These are phyloP conservation scores for Hygrocybe punicea DNA, from an alignment of 768 basidiomycete species.

Conservation along the genomic window DNA sequence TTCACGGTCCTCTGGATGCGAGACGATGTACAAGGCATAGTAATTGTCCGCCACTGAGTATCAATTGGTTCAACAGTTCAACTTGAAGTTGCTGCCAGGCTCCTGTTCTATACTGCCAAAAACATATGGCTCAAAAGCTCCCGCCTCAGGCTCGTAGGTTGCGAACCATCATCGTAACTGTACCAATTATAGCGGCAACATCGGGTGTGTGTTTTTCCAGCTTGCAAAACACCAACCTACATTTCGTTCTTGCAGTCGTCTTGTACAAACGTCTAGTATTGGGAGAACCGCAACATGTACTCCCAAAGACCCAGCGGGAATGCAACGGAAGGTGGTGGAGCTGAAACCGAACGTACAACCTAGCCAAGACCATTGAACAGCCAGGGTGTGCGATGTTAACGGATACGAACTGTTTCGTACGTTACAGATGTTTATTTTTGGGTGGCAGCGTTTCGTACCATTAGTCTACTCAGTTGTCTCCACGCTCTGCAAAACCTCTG, in stretches of 20 bases:
- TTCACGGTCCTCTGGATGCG: too few species aligned
- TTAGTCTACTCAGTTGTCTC: conserved; percentile 16
- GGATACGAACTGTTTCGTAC: too few species aligned
- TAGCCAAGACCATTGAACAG: conserved; percentile 11
- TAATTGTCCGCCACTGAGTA: too few species aligned
- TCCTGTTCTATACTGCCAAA: too few species aligned
- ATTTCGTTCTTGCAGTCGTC: conserved; percentile 44
- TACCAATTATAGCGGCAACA: conserved; percentile 63
- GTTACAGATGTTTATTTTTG: too few species aligned
- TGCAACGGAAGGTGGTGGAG: conserved; percentile 6
- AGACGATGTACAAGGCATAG: too few species aligned
- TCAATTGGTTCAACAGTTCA: too few species aligned
- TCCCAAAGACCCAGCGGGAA: conserved; percentile 13
- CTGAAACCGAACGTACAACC: conserved; percentile 4
- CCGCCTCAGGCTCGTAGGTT: conserved; percentile 39
- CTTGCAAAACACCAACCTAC: not conserved
- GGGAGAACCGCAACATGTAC: conserved; percentile 16
- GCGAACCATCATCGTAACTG: conserved; percentile 55
- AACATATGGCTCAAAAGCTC: conserved; percentile 14
- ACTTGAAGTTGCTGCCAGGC: too few species aligned
- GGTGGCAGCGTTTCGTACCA: not conserved
- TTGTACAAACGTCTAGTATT: conserved; percentile 62
- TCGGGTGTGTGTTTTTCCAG: conserved; percentile 45
- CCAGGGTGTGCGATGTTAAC: not conserved
- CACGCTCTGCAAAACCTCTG: not conserved